Evolutionary conservation across 1,284 basidiomycete genomes (phyloP).

Genomic region (Meripilus lineatus): DNA sequence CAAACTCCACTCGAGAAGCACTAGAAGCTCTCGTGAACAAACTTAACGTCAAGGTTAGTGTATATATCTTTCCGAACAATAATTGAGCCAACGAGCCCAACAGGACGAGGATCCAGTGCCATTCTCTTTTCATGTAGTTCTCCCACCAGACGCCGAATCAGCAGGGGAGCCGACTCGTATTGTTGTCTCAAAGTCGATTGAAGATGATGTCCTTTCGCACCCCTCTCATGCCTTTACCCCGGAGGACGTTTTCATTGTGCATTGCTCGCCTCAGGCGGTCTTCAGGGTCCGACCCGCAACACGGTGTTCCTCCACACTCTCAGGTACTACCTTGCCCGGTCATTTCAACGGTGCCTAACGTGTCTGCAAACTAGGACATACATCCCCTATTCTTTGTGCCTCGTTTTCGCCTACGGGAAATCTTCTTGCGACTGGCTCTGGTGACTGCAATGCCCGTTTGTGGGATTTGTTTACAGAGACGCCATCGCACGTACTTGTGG

Average conservation of each 20-base stretch:
- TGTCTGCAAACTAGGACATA: slow-evolving; percentile 59
- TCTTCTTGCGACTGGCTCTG: slow-evolving; percentile 90
- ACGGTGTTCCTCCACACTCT: slow-evolving; percentile 88
- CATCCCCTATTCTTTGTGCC: slow-evolving; percentile 91
- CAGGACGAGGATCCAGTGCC: slow-evolving; percentile 86
- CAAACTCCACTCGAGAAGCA: slow-evolving; percentile 80
- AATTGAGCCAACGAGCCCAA: neutral
- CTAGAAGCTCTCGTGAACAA: slow-evolving; percentile 86
- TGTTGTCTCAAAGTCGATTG: slow-evolving; percentile 75
- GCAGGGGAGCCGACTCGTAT: slow-evolving; percentile 70
- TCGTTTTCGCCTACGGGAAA: slow-evolving; percentile 93
- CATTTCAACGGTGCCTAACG: no score
- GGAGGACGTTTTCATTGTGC: slow-evolving; percentile 84
- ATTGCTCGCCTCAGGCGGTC: slow-evolving; percentile 93
- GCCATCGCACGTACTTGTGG: slow-evolving; percentile 83
- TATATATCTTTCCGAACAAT: slow-evolving; percentile 1
- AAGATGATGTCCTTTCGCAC: slow-evolving; percentile 73
- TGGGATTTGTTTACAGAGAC: slow-evolving; percentile 96
- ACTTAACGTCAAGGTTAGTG: slow-evolving; percentile 63
- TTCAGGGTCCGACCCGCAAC: slow-evolving; percentile 94
- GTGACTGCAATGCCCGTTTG: slow-evolving; percentile 88
- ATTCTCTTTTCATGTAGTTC: slow-evolving; percentile 80
- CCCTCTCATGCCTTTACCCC: slow-evolving; percentile 69
- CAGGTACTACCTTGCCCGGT: slow-evolving; percentile 47
- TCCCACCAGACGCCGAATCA: slow-evolving; percentile 51